Evolutionary conservation across 805 yeast genomes (phyloP).

Genomic region (Spathaspora arborariae): DNA sequence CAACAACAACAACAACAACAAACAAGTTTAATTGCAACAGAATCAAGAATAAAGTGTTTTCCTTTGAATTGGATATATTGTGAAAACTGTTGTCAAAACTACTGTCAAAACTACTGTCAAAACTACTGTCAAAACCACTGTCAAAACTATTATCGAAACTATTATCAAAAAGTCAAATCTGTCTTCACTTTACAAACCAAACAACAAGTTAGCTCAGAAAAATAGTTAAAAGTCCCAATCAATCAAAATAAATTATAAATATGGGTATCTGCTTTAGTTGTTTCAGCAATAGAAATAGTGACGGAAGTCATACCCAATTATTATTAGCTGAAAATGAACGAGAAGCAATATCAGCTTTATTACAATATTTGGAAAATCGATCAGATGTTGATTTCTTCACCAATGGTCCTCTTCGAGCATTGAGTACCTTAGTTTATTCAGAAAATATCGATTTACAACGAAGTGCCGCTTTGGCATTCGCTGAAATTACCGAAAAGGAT

Average conservation of each 20-base stretch:
- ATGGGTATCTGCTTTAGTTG: slow-evolving; percentile 46
- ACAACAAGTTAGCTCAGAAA: neutral
- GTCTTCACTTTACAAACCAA: no score
- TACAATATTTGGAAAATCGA: slow-evolving; percentile 84
- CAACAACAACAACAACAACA: neutral
- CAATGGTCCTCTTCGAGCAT: slow-evolving; percentile 81
- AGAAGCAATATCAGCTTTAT: slow-evolving; percentile 87
- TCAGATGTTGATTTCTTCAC: slow-evolving; percentile 86
- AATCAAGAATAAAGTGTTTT: neutral
- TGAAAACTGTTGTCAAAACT: no score
- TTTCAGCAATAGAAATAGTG: slow-evolving; percentile 41
- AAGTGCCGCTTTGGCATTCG: slow-evolving; percentile 96
- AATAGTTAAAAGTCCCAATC: neutral
- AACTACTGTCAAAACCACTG: no score
- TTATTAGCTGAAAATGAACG: slow-evolving; percentile 90
- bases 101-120: no score
- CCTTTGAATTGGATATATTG: no score
- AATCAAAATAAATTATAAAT: neutral
- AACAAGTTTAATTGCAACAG: neutral
- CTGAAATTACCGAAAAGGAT: slow-evolving; percentile 96
- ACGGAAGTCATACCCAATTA: slow-evolving; percentile 69
- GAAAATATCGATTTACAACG: slow-evolving; percentile 94
- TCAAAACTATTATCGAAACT: no score
- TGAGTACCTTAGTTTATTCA: slow-evolving; percentile 88
- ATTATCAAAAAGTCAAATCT: no score